Base-by-base conservation (phyloP, 768 basidiomycete species). In the Kwoniella europaea region DNA sequence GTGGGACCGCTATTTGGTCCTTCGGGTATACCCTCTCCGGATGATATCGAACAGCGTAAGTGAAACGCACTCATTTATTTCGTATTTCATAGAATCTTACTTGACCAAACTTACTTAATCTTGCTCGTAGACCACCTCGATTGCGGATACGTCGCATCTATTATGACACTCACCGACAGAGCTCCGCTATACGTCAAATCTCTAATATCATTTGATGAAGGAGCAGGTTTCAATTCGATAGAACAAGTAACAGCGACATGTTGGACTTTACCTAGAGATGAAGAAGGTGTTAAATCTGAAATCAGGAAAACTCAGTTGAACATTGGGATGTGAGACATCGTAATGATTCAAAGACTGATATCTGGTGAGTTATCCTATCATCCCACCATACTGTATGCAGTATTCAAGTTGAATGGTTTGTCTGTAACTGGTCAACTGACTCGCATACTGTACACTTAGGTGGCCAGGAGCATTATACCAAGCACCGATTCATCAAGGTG, bases 391-490 rank as follows among this genome's bases (percentile, higher is more conserved):
- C 50, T 52, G 3, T 52, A 52, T 52, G 9, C 4, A 15, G 50
- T 52, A 4, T n/a, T 52, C 15, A 52, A 52, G 13, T 52, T 52
- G 50, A 52, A 52, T 29, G 29, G 1, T 4, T 29, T 29, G 29
- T 29, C 29, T 4, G 29, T 29, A 4, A 29, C 29, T 29, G 29
- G 29, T 29, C 29, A 29, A 29, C 29, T 29, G 29, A 29, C 29
- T 29, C 29, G 29, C 3, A 29, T 29, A 29, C 29, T 29, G 29
- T 29, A 29, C 29, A 52, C 50, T 52, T 20, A 55, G 54, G 54
- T 55, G 54, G 54, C 54, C 54, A 55, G 54, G 54, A 55, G 54
- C 54, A 13, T 22, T 55, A 55, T 55, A 55, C 12, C 54, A 55
- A 55, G 54, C 54, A 24, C 54, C 54, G 5, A 55, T 55, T 22